A percentile compares a stretch with the other conserved stretches of the same genome.
phyloP scores from a whole-genome alignment of 192 early-diverging fungal genomes.

The Coemansia sp. region DNA sequence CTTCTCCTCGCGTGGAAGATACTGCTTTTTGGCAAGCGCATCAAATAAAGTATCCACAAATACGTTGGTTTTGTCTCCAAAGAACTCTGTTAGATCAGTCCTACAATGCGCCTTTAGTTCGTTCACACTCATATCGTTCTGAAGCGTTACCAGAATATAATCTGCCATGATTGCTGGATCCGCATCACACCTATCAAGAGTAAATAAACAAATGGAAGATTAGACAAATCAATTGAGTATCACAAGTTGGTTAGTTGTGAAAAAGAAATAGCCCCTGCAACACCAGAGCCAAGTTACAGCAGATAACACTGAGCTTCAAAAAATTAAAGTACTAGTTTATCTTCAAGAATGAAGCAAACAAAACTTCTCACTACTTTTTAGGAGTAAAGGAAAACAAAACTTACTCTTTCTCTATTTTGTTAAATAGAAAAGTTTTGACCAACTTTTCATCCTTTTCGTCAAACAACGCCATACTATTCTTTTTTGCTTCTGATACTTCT shows the following conservation, averaged over 20 bases:
- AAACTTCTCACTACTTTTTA: neutral
- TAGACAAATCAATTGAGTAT: neutral
- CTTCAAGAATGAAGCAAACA: too few species aligned
- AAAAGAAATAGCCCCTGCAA: neutral
- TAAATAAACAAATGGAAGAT: neutral
- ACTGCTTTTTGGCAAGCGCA: slow-evolving; percentile 23
- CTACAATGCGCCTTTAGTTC: slow-evolving; percentile 41
- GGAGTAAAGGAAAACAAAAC: neutral
- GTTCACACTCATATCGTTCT: slow-evolving; percentile 38
- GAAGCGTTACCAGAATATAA: slow-evolving; percentile 44
- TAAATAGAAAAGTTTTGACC: slow-evolving; percentile 35
- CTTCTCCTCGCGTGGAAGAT: slow-evolving; percentile 6
- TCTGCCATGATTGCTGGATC: slow-evolving; percentile 49
- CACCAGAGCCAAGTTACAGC: neutral
- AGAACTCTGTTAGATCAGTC: slow-evolving; percentile 42
- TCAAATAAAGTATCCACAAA: slow-evolving; percentile 43
- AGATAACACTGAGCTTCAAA: neutral
- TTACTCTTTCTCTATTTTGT: slow-evolving; percentile 48
- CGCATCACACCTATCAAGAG: slow-evolving; percentile 29
- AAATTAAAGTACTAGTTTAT: too few species aligned
- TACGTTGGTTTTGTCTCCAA: slow-evolving; percentile 27
- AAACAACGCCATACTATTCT: slow-evolving; percentile 31
- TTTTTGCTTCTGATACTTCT: slow-evolving; percentile 1
- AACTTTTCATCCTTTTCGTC: slow-evolving; percentile 36
- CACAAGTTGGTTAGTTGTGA: neutral